Conservation (phyloP, 768 basidiomycete species). For the Clavulina sp. region DNA sequence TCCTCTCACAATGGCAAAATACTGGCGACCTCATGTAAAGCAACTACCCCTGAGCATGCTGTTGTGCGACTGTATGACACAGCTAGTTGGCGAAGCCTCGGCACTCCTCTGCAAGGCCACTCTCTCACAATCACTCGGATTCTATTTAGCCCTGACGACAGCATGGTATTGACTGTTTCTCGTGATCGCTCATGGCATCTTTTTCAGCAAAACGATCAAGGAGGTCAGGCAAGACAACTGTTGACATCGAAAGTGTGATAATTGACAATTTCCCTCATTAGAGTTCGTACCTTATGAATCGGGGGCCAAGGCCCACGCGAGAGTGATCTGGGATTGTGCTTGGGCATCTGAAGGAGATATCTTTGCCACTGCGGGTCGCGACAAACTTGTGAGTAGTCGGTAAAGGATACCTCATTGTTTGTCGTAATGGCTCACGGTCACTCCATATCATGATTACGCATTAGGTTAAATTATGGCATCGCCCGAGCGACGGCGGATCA, state of each 20-base stretch:
- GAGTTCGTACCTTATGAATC: background rate
- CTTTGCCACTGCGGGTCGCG: constrained; percentile 88
- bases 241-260: background rate
- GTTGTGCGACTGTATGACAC: constrained; percentile 71
- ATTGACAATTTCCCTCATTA: background rate
- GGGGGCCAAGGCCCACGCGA: constrained; percentile 52
- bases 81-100: constrained; percentile 43
- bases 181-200: constrained; percentile 86
- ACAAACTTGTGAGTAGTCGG: constrained; percentile 59
- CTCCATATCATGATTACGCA: background rate
- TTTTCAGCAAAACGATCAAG: constrained; percentile 33
- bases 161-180: constrained; percentile 63
- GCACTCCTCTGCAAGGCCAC: constrained; percentile 66
- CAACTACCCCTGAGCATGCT: constrained; percentile 77
- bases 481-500: constrained; percentile 16
- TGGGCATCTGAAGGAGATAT: constrained; percentile 63
- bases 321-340: constrained; percentile 92
- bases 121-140: constrained; percentile 78
- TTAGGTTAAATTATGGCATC: constrained; percentile 74
- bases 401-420: background rate
- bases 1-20: constrained; percentile 50
- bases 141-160: constrained; percentile 76
- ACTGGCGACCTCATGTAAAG: constrained; percentile 81
- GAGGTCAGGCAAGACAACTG: constrained; percentile 19
- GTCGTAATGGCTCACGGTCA: constrained; percentile 2